A percentile compares a stretch with the other conserved stretches of the same genome.
phyloP scores from a whole-genome alignment of 768 basidiomycete genomes.

The Tephrocybe sp. region DNA sequence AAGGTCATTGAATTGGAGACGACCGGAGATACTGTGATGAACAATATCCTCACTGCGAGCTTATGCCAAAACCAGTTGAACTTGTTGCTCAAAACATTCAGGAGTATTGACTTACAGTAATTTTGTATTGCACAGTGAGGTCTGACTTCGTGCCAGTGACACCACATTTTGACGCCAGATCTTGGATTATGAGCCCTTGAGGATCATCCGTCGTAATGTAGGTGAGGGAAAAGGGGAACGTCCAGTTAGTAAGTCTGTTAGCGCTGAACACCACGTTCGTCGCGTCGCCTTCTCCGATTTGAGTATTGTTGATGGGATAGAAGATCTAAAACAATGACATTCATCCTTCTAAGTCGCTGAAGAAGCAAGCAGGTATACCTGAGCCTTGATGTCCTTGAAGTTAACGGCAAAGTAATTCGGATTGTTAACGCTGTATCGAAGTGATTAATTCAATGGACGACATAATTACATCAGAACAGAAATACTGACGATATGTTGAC shows the following conservation, averaged over 20 bases:
- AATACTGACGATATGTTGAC: slow-evolving; percentile 62
- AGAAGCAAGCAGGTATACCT: slow-evolving; percentile 35
- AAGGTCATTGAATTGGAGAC: slow-evolving; percentile 62
- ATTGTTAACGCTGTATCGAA: slow-evolving; percentile 58
- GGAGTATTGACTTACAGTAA: slow-evolving; percentile 46
- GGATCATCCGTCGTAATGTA: slow-evolving; percentile 60
- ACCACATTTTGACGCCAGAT: slow-evolving; percentile 65
- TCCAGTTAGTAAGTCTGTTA: slow-evolving; percentile 58
- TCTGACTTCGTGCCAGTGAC: slow-evolving; percentile 39
- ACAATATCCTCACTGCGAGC: slow-evolving; percentile 64
- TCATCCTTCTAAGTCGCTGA: neutral
- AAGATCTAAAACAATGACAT: slow-evolving; percentile 42
- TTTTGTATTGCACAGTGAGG: slow-evolving; percentile 61
- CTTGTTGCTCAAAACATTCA: neutral
- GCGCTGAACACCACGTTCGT: slow-evolving; percentile 47
- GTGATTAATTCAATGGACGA: slow-evolving; percentile 1
- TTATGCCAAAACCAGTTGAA: slow-evolving; percentile 21
- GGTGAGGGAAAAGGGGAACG: slow-evolving; percentile 69
- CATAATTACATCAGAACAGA: neutral
- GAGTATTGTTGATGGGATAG: slow-evolving; percentile 72
- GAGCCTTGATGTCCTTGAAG: slow-evolving; percentile 60
- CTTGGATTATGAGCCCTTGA: slow-evolving; percentile 47
- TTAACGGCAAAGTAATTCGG: slow-evolving; percentile 78
- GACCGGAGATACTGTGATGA: slow-evolving; percentile 64
- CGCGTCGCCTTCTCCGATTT: slow-evolving; percentile 61